A percentile compares a stretch with the other conserved stretches of the same genome.
Evolutionary conservation across 2,329 filamentous ascomycete species (phyloP).

Genomic region (Monosporascus sp.): DNA sequence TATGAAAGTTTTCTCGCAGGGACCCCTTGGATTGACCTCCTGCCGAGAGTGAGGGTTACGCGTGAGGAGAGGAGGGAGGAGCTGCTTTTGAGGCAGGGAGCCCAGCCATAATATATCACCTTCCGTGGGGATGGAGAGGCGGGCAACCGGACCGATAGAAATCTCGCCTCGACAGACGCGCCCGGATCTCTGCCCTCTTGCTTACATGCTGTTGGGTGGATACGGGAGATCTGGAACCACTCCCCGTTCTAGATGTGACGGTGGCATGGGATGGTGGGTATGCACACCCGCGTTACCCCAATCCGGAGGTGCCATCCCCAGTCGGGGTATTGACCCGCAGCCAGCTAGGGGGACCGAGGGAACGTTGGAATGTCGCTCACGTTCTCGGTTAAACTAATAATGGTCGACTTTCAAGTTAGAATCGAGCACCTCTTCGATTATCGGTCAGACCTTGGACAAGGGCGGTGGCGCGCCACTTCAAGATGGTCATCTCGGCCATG

Average conservation of each 20-base stretch:
- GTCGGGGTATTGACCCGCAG: constrained; percentile 6
- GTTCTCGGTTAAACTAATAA: constrained; percentile 19
- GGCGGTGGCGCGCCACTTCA: too few relatives aligned
- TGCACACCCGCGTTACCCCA: constrained; percentile 19
- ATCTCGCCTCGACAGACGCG: constrained; percentile 11
- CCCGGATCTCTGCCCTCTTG: constrained; percentile 8
- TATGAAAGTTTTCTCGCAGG: too few relatives aligned
- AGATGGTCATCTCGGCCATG: neutral
- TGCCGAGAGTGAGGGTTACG: neutral
- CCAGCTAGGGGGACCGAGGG: constrained; percentile 8
- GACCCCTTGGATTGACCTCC: too few relatives aligned
- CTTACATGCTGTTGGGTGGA: constrained; percentile 1
- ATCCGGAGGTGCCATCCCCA: constrained; percentile 9
- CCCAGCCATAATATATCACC: constrained; percentile 19
- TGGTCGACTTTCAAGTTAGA: constrained; percentile 11
- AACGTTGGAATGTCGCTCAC: constrained; percentile 4
- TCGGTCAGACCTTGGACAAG: too few relatives aligned
- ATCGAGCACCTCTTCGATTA: too few relatives aligned
- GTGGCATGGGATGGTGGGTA: constrained; percentile 17
- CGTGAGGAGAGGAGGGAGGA: constrained; percentile 2
- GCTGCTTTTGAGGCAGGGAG: constrained; percentile 5
- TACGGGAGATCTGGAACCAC: constrained; percentile 18
- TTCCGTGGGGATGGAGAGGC: constrained; percentile 12
- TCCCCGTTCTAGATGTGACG: constrained; percentile 16
- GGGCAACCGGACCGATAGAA: constrained; percentile 26